Evolutionary conservation across 352 stramenopile species (phyloP).

Genomic region (Pythium scleroteichum): DNA sequence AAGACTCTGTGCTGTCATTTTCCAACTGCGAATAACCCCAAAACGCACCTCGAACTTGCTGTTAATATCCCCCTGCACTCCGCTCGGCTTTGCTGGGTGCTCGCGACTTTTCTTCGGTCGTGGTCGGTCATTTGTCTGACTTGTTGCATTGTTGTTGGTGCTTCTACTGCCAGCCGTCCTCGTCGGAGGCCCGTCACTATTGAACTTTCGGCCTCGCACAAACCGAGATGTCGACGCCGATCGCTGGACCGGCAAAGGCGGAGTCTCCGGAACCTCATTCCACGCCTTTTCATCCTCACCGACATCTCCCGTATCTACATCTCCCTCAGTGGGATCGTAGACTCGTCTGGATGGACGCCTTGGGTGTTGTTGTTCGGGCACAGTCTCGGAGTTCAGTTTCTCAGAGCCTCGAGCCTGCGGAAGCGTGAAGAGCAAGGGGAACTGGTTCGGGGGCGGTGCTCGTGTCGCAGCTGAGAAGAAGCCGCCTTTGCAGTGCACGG

Average conservation of each 20-base stretch:
- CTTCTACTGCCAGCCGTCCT: not conserved
- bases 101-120: not conserved
- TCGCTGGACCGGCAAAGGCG: not conserved
- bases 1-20: not conserved
- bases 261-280: not conserved
- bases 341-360: slow-evolving; percentile 1
- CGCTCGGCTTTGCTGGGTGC: not conserved
- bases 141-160: slow-evolving; percentile 4
- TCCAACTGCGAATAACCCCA: not conserved
- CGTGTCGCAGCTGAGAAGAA: slow-evolving; percentile 41
- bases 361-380: not conserved
- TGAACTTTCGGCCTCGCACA: slow-evolving; percentile 11
- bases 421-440: slow-evolving; percentile 14
- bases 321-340: slow-evolving; percentile 23
- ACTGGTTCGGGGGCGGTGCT: not conserved
- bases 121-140: not conserved
- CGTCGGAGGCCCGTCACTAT: not conserved
- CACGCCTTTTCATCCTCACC: not conserved
- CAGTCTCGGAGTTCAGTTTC: not conserved
- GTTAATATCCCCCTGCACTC: slow-evolving; percentile 35
- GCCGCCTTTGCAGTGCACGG: slow-evolving; percentile 50
- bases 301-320: slow-evolving; percentile 2
- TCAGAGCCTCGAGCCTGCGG: slow-evolving; percentile 6
- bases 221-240: not conserved
- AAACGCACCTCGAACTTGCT: slow-evolving; percentile 45